Conservation (phyloP, 495 filamentous ascomycete species). For the Lasiosphaeria miniovina region DNA sequence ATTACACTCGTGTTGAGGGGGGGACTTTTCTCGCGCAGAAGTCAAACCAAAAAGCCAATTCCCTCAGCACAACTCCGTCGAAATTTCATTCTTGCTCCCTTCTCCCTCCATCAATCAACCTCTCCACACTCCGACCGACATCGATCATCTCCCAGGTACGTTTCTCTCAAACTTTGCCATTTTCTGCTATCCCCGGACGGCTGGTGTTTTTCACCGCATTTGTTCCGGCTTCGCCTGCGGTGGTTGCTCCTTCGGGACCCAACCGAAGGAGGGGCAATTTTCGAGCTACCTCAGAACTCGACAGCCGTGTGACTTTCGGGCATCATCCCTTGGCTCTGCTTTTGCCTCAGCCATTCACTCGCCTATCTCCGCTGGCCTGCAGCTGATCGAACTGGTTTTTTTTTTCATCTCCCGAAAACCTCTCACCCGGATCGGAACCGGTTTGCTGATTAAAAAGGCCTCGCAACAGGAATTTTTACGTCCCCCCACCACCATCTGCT, state of each 20-base stretch:
- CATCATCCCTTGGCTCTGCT: not conserved
- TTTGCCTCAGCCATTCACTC: not conserved
- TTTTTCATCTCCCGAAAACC: conserved; percentile 2
- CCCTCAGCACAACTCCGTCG: conserved; percentile 10
- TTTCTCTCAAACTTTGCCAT: not conserved
- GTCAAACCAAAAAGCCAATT: conserved; percentile 14
- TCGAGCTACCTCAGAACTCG: not conserved
- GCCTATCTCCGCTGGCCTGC: not conserved
- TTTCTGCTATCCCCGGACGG: not conserved
- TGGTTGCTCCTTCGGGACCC: not conserved
- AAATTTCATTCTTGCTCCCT: not conserved
- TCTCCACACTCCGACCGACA: not conserved
- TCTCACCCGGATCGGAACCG: conserved; percentile 8
- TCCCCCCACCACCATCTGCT: not conserved
- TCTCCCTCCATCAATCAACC: not conserved
- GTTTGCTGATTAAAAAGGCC: conserved; percentile 12
- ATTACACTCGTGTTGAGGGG: conserved; percentile 5
- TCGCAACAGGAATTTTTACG: conserved; percentile 8
- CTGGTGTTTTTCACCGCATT: not conserved
- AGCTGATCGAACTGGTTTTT: conserved; percentile 2
- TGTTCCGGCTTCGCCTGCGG: not conserved
- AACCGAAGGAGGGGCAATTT: not conserved
- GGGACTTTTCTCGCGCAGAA: conserved; percentile 16
- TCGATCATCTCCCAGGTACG: conserved; percentile 9
- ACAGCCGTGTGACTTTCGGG: not conserved